Conservation (phyloP, 495 filamentous ascomycete genomes). For the Poronia punctata region DNA sequence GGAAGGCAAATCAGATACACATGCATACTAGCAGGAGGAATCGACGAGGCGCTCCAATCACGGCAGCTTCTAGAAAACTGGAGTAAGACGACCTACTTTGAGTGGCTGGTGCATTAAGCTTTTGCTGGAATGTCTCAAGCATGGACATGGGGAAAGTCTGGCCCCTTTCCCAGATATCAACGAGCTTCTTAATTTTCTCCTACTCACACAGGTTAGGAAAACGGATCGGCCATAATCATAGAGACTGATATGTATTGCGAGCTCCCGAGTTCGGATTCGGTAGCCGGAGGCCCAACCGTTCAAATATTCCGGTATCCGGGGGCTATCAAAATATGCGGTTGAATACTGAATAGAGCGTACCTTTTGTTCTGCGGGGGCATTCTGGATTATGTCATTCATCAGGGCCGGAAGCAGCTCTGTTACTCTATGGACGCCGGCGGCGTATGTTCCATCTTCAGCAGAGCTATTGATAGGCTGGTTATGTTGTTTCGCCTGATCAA, state of each 20-base stretch:
- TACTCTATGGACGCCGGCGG: conserved; percentile 93
- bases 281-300: conserved; percentile 4
- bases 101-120: conserved; percentile 54
- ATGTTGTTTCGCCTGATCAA: conserved; percentile 83
- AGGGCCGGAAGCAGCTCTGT: conserved; percentile 85
- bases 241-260: not conserved
- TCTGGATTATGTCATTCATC: conserved; percentile 92
- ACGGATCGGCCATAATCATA: conserved; percentile 22
- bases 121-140: conserved; percentile 81
- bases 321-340: conserved; percentile 24
- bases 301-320: conserved; percentile 25
- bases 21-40: not conserved
- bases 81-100: conserved; percentile 55
- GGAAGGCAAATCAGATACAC: conserved; percentile 9
- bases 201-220: conserved; percentile 47
- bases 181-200: conserved; percentile 93
- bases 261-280: conserved; percentile 11
- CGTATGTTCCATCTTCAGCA: conserved; percentile 83
- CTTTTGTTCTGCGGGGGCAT: conserved; percentile 93
- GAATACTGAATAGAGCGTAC: conserved; percentile 64
- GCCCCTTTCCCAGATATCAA: conserved; percentile 97
- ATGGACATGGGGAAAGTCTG: conserved; percentile 79
- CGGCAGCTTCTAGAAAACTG: conserved; percentile 6
- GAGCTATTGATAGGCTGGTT: conserved; percentile 71
- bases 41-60: not conserved